Percentiles rank a stretch among this genome's conserved stretches.
These are phyloP conservation scores for Powellomyces hirtus DNA, from an alignment of 192 early-diverging fungal species.

Conservation along the genomic window DNA sequence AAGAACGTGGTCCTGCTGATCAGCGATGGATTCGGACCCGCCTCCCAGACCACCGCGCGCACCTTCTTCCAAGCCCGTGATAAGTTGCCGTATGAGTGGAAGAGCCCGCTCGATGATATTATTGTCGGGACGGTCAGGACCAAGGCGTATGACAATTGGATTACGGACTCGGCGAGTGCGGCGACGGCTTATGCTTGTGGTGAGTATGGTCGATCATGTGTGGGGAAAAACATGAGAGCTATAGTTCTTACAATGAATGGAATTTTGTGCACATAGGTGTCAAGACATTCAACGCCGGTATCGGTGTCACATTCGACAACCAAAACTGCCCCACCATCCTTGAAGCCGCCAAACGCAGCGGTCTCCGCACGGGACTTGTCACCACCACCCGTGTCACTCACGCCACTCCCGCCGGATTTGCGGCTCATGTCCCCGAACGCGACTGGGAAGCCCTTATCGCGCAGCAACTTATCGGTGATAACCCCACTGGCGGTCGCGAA, in stretches of 20 bases:
- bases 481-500: slow-evolving; percentile 67
- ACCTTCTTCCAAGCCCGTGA: slow-evolving; percentile 70
- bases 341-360: slow-evolving; percentile 82
- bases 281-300: slow-evolving; percentile 93
- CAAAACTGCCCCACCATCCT: slow-evolving; percentile 81
- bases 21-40: slow-evolving; percentile 91
- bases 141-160: slow-evolving; percentile 67
- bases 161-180: slow-evolving; percentile 95
- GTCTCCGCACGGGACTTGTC: slow-evolving; percentile 85
- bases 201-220: neutral
- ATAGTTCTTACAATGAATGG: neutral
- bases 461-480: slow-evolving; percentile 83
- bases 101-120: slow-evolving; percentile 38
- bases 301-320: slow-evolving; percentile 56
- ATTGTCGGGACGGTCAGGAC: slow-evolving; percentile 86
- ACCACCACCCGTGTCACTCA: slow-evolving; percentile 93
- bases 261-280: slow-evolving; percentile 6
- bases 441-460: slow-evolving; percentile 70
- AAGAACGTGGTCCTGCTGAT: slow-evolving; percentile 88
- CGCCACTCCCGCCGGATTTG: slow-evolving; percentile 42
- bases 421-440: slow-evolving; percentile 67
- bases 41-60: slow-evolving; percentile 83
- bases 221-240: neutral
- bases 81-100: slow-evolving; percentile 40
- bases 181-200: slow-evolving; percentile 93